Evolutionary conservation across 306 rosid genomes (phyloP).

Genomic region (Ochetophila trinervis): DNA sequence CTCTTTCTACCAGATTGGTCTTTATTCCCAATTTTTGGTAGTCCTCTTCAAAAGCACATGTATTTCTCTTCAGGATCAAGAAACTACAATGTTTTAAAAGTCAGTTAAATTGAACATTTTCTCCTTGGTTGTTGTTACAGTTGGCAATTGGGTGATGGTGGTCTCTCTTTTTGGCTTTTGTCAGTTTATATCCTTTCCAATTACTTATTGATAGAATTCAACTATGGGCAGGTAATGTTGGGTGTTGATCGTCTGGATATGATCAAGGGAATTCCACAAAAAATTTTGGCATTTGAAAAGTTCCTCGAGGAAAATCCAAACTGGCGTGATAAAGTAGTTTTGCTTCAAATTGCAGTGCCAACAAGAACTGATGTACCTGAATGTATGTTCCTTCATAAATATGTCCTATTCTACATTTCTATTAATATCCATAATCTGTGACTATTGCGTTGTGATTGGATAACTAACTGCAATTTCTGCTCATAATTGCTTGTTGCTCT

Average conservation of each 20-base stretch:
- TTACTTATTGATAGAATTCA: constrained; percentile 27
- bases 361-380: constrained; percentile 91
- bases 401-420: background rate
- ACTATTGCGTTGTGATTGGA: background rate
- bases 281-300: constrained; percentile 88
- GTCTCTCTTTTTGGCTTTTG: background rate
- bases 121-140: too few relatives aligned
- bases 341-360: constrained; percentile 95
- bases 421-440: background rate
- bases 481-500: background rate
- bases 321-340: constrained; percentile 93
- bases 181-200: constrained; percentile 22
- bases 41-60: too few relatives aligned
- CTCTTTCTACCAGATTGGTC: too few relatives aligned
- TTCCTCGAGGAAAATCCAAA: constrained; percentile 85
- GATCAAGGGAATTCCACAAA: constrained; percentile 97
- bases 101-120: too few relatives aligned
- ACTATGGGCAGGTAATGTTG: constrained; percentile 73
- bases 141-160: background rate
- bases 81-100: too few relatives aligned
- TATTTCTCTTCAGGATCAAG: too few relatives aligned
- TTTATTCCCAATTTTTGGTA: too few relatives aligned
- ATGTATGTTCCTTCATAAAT: constrained; percentile 48
- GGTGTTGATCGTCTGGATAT: constrained; percentile 98
- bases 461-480: background rate